Evolutionary conservation across 352 stramenopile genomes (phyloP).

Genomic region (Globisporangium takayamanum): DNA sequence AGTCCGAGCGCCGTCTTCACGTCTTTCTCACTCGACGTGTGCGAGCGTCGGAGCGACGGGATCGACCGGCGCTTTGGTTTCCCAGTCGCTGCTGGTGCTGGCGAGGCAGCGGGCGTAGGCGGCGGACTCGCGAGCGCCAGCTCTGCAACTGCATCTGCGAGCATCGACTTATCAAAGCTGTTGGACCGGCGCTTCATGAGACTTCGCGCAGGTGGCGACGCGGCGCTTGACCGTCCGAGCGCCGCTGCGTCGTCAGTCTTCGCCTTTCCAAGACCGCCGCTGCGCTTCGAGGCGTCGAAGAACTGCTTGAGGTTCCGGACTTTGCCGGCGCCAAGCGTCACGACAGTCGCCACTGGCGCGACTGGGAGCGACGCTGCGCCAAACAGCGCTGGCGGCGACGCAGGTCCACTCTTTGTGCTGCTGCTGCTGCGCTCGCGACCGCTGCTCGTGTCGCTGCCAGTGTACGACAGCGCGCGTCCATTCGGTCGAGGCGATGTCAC

Average conservation of each 20-base stretch:
- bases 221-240: neutral
- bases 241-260: constrained; percentile 23
- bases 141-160: constrained; percentile 22
- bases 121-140: constrained; percentile 12
- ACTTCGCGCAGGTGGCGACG: constrained; percentile 5
- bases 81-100: neutral
- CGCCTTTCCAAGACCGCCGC: constrained; percentile 7
- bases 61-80: constrained; percentile 13
- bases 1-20: constrained; percentile 10
- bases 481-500: neutral
- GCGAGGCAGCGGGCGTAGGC: neutral
- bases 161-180: constrained; percentile 34
- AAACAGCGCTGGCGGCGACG: constrained; percentile 12
- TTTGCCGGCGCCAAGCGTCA: constrained; percentile 24
- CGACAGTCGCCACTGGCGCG: constrained; percentile 8
- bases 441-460: neutral
- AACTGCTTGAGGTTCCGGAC: constrained; percentile 36
- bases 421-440: neutral
- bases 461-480: neutral
- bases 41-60: constrained; percentile 14
- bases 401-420: neutral
- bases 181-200: constrained; percentile 33
- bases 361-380: constrained; percentile 15
- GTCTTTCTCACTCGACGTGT: constrained; percentile 12
- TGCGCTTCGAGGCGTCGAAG: constrained; percentile 15